These are phyloP conservation scores for Xylaria palmicola DNA, from an alignment of 495 filamentous ascomycete genomes.

Conservation along the genomic window DNA sequence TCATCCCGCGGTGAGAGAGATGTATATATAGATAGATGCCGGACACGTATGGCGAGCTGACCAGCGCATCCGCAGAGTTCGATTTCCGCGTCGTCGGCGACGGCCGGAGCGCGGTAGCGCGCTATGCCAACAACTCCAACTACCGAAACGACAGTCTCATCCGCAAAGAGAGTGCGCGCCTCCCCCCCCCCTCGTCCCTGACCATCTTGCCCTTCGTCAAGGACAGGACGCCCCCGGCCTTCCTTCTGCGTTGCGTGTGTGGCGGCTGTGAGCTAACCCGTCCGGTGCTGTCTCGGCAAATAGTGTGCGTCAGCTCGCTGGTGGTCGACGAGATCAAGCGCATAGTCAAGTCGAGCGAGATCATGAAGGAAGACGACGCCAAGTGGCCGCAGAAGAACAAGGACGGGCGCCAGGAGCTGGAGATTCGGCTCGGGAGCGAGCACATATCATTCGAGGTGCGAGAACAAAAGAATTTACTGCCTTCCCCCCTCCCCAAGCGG, in stretches of 20 bases:
- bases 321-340: slow-evolving; percentile 93
- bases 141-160: slow-evolving; percentile 99
- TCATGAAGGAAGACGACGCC: slow-evolving; percentile 99
- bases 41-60: too few species aligned
- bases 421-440: slow-evolving; percentile 90
- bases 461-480: not conserved
- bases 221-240: too few species aligned
- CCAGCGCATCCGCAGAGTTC: slow-evolving; percentile 69
- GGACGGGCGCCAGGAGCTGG: slow-evolving; percentile 94
- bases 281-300: too few species aligned
- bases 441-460: slow-evolving; percentile 96
- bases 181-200: not conserved
- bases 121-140: slow-evolving; percentile 99
- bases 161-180: slow-evolving; percentile 90
- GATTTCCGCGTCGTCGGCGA: slow-evolving; percentile 92
- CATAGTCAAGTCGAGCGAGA: slow-evolving; percentile 97
- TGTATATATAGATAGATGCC: too few species aligned
- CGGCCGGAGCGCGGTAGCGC: slow-evolving; percentile 89
- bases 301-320: slow-evolving; percentile 95
- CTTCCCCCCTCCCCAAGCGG: not conserved
- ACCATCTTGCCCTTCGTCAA: not conserved
- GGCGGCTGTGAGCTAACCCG: too few species aligned
- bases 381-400: slow-evolving; percentile 99
- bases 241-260: too few species aligned
- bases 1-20: too few species aligned